phyloP scores from a whole-genome alignment of 179 eudicot species.

The Corrigiola litoralis region DNA sequence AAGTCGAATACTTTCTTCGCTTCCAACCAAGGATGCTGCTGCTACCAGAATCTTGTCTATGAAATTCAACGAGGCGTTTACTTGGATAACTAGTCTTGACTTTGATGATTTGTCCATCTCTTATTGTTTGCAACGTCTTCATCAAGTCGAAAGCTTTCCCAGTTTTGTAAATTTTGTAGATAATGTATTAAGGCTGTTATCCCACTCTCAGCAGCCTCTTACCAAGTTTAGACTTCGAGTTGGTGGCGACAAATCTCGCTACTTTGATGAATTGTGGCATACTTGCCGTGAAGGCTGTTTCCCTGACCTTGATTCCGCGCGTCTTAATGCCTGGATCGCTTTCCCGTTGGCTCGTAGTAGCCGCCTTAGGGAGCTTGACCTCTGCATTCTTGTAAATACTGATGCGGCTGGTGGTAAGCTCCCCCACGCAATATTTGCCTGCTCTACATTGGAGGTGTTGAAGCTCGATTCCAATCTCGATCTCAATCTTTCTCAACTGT shows the following conservation, averaged over 20 bases:
- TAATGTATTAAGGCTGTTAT: neutral
- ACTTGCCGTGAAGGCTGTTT: neutral
- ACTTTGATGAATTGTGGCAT: no score
- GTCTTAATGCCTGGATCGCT: conserved; percentile 2
- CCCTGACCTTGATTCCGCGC: neutral
- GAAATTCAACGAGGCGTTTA: neutral
- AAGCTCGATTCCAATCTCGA: neutral
- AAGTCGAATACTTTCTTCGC: neutral
- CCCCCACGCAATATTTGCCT: neutral
- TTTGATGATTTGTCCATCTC: neutral
- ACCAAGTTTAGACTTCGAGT: conserved; percentile 2
- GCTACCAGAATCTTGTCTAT: neutral
- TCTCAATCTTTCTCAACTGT: neutral
- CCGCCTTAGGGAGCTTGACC: neutral
- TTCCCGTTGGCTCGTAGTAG: neutral
- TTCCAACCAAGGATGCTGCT: neutral
- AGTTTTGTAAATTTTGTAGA: neutral
- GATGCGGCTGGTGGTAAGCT: neutral
- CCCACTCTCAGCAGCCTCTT: neutral
- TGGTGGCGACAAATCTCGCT: neutral
- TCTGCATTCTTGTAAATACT: neutral
- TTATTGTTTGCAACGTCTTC: neutral
- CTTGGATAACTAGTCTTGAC: neutral
- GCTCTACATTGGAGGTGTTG: neutral
- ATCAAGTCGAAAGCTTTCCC: neutral